These are phyloP conservation scores for Somion occarium DNA, from an alignment of 1,284 basidiomycete species.

Conservation along the genomic window DNA sequence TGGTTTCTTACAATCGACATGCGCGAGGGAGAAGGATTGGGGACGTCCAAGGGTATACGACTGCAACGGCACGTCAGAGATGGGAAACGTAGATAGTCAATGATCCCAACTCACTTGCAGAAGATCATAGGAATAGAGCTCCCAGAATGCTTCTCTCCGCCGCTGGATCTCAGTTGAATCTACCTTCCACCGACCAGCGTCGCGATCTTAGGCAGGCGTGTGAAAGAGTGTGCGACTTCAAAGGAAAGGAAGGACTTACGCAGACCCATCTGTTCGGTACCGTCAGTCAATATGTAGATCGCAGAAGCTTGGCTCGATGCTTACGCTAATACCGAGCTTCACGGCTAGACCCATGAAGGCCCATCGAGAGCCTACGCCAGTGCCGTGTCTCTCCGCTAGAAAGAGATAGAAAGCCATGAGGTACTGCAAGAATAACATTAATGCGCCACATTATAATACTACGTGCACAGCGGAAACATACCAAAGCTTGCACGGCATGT, in stretches of 20 bases:
- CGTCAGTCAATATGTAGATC: neutral
- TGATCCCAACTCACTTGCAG: slow-evolving; percentile 44
- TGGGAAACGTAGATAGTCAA: neutral
- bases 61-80: slow-evolving; percentile 21
- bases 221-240: slow-evolving; percentile 6
- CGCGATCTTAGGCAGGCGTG: slow-evolving; percentile 46
- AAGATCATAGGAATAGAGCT: slow-evolving; percentile 70
- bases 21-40: slow-evolving; percentile 64
- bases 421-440: slow-evolving; percentile 42
- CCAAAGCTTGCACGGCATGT: slow-evolving; percentile 66
- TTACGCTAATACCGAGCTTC: slow-evolving; percentile 73
- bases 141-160: slow-evolving; percentile 70
- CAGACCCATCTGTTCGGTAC: slow-evolving; percentile 55
- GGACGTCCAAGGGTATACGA: slow-evolving; percentile 74
- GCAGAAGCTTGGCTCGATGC: slow-evolving; percentile 23
- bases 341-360: slow-evolving; percentile 74
- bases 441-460: no score
- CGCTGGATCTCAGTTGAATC: slow-evolving; percentile 56
- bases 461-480: no score
- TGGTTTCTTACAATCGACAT: slow-evolving; percentile 73
- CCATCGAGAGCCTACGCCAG: slow-evolving; percentile 69
- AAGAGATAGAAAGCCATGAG: slow-evolving; percentile 77
- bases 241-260: slow-evolving; percentile 43
- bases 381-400: slow-evolving; percentile 68
- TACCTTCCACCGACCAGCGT: slow-evolving; percentile 63